Conservation (phyloP, 768 basidiomycete species). For the Mycena polygramma region DNA sequence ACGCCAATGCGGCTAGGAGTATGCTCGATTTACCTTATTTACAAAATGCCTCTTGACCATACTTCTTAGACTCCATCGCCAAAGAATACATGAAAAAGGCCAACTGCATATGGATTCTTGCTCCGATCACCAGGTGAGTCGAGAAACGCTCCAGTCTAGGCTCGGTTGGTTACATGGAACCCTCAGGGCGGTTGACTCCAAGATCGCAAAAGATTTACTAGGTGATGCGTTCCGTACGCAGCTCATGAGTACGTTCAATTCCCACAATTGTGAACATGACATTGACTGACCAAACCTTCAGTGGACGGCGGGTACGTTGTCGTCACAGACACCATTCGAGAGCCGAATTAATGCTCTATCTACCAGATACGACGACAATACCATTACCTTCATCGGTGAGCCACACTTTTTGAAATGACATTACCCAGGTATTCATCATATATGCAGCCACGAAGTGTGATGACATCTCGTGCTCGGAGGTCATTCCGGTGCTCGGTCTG, state of each 20-base stretch:
- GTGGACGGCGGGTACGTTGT: slow-evolving; percentile 58
- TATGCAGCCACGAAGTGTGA: slow-evolving; percentile 70
- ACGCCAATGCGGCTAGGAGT: slow-evolving; percentile 74
- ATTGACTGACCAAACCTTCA: not conserved
- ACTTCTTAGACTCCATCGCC: slow-evolving; percentile 54
- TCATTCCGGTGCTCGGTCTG: slow-evolving; percentile 63
- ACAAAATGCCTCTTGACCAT: not conserved
- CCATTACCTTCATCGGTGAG: slow-evolving; percentile 74
- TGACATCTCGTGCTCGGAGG: slow-evolving; percentile 72
- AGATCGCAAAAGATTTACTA: slow-evolving; percentile 74
- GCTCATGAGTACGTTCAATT: slow-evolving; percentile 63
- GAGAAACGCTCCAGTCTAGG: not conserved
- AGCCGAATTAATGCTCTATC: not conserved
- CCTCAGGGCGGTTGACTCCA: slow-evolving; percentile 70
- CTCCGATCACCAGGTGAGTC: slow-evolving; percentile 61
- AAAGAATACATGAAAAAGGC: slow-evolving; percentile 78
- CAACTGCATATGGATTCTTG: slow-evolving; percentile 75
- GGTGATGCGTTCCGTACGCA: slow-evolving; percentile 76
- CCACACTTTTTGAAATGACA: not conserved
- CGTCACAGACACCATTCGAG: not conserved
- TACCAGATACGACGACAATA: slow-evolving; percentile 65
- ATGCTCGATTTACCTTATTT: slow-evolving; percentile 36
- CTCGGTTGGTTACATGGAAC: not conserved
- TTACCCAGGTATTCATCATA: not conserved
- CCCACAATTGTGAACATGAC: not conserved